Evolutionary conservation across 2,329 filamentous ascomycete genomes (phyloP).

Genomic region (Bisporella sp.): DNA sequence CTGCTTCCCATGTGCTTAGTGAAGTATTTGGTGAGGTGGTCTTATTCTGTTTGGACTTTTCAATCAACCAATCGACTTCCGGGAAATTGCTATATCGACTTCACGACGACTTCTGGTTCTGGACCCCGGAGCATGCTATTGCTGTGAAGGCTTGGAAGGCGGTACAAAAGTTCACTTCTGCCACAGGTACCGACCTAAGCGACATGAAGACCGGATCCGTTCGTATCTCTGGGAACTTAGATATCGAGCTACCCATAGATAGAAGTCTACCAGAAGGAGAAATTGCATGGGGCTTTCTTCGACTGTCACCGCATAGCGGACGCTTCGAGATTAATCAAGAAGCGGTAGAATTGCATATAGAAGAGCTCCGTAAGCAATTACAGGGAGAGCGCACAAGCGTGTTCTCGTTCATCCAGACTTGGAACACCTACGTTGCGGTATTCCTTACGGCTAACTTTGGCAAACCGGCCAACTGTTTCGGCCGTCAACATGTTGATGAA

Average conservation of each 20-base stretch:
- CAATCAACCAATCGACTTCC: slow-evolving; percentile 50
- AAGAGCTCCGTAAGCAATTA: slow-evolving; percentile 49
- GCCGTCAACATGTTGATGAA: slow-evolving; percentile 46
- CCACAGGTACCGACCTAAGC: slow-evolving; percentile 53
- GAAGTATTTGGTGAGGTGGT: slow-evolving; percentile 53
- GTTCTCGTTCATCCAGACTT: slow-evolving; percentile 52
- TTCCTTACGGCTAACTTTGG: slow-evolving; percentile 54
- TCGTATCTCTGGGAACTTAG: slow-evolving; percentile 26
- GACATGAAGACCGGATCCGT: slow-evolving; percentile 49
- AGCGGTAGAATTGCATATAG: slow-evolving; percentile 48
- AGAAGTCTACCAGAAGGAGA: slow-evolving; percentile 41
- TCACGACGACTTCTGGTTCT: slow-evolving; percentile 63
- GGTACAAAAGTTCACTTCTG: slow-evolving; percentile 44
- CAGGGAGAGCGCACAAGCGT: slow-evolving; percentile 38
- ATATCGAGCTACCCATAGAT: slow-evolving; percentile 12
- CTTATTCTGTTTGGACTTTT: slow-evolving; percentile 59
- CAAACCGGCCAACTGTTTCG: slow-evolving; percentile 46
- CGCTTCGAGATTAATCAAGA: slow-evolving; percentile 47
- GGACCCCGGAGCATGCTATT: slow-evolving; percentile 42
- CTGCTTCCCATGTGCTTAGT: slow-evolving; percentile 51
- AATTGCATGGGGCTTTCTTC: slow-evolving; percentile 53
- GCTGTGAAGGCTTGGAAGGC: slow-evolving; percentile 53
- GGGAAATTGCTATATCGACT: slow-evolving; percentile 52
- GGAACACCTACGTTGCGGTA: slow-evolving; percentile 49
- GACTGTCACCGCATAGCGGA: slow-evolving; percentile 40